Percentiles rank a stretch among this genome's conserved stretches.
These are phyloP conservation scores for Mercurialis annua DNA, from an alignment of 345 rosid species.

Conservation along the genomic window DNA sequence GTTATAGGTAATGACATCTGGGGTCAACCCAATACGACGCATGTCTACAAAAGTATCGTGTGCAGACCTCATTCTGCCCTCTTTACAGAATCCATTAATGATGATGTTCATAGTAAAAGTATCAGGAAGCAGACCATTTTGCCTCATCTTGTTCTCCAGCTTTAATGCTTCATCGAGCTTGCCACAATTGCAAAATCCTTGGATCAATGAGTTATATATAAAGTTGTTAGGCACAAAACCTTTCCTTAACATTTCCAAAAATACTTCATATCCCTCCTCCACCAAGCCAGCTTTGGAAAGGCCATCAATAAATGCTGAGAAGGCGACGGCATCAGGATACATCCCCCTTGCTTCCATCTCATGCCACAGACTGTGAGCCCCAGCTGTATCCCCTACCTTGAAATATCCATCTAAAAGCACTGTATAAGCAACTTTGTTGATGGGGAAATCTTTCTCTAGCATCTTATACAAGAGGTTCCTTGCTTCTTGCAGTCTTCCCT, in stretches of 20 bases:
- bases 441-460: slow-evolving; percentile 46
- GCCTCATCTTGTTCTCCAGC: slow-evolving; percentile 55
- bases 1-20: slow-evolving; percentile 67
- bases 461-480: slow-evolving; percentile 46
- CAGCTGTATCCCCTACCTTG: slow-evolving; percentile 42
- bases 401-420: slow-evolving; percentile 64
- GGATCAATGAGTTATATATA: slow-evolving; percentile 58
- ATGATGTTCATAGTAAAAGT: slow-evolving; percentile 54
- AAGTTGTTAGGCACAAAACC: slow-evolving; percentile 64
- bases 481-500: slow-evolving; percentile 51
- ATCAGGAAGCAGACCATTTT: slow-evolving; percentile 60
- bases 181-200: slow-evolving; percentile 57
- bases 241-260: slow-evolving; percentile 50
- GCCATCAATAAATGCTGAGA: slow-evolving; percentile 67
- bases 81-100: slow-evolving; percentile 61
- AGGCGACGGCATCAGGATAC: slow-evolving; percentile 57
- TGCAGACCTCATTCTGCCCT: slow-evolving; percentile 50
- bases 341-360: slow-evolving; percentile 54
- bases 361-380: slow-evolving; percentile 57
- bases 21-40: slow-evolving; percentile 44
- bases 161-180: slow-evolving; percentile 46
- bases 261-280: slow-evolving; percentile 54
- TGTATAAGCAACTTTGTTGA: slow-evolving; percentile 55
- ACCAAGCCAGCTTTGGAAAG: slow-evolving; percentile 54
- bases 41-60: slow-evolving; percentile 40